Conservation (phyloP, 805 yeast species). For the Pichia rugopelliculosa region DNA sequence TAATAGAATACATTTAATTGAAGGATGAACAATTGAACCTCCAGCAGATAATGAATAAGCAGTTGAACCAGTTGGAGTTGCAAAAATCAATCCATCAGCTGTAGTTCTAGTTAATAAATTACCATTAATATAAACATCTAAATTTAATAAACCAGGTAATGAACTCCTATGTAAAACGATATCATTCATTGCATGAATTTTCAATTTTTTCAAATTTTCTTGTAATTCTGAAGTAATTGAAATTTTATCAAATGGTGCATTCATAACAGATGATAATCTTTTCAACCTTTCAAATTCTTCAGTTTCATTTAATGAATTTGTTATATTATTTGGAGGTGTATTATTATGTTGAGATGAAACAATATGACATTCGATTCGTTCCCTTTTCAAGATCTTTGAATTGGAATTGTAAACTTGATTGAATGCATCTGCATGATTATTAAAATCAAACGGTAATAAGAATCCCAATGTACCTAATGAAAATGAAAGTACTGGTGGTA, state of each 20-base stretch:
- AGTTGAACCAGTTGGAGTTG: slow-evolving; percentile 94
- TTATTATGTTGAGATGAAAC: slow-evolving; percentile 16
- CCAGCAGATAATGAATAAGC: slow-evolving; percentile 88
- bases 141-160: slow-evolving; percentile 73
- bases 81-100: slow-evolving; percentile 80
- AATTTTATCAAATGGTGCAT: slow-evolving; percentile 13
- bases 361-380: slow-evolving; percentile 72
- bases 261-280: slow-evolving; percentile 10
- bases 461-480: slow-evolving; percentile 91
- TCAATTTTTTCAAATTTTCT: slow-evolving; percentile 11
- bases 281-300: slow-evolving; percentile 10
- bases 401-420: slow-evolving; percentile 57
- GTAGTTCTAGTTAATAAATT: slow-evolving; percentile 82
- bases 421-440: slow-evolving; percentile 53
- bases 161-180: slow-evolving; percentile 82
- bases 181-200: slow-evolving; percentile 81
- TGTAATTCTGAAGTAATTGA: slow-evolving; percentile 11
- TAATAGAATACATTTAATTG: slow-evolving; percentile 70
- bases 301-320: slow-evolving; percentile 1
- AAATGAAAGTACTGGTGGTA: slow-evolving; percentile 85
- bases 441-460: slow-evolving; percentile 77
- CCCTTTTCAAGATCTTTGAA: slow-evolving; percentile 67
- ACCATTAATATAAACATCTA: slow-evolving; percentile 81
- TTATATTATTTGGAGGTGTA: slow-evolving; percentile 1
- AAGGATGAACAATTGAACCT: slow-evolving; percentile 87